These are phyloP conservation scores for Morella rubra DNA, from an alignment of 306 rosid genomes.

Conservation along the genomic window DNA sequence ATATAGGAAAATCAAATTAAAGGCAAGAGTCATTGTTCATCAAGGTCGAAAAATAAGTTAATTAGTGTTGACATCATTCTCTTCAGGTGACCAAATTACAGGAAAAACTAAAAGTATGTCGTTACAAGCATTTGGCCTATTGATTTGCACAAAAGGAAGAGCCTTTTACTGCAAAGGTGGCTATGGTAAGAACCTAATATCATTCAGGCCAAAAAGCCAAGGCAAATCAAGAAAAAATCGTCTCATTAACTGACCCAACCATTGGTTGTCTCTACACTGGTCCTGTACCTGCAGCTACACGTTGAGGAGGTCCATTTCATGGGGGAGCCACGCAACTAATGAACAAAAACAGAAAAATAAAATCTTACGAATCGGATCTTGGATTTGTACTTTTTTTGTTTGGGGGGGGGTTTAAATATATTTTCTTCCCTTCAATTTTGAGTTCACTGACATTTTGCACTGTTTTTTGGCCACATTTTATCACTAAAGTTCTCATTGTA, in stretches of 20 bases:
- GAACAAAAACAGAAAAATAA: neutral
- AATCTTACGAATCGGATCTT: constrained; percentile 60
- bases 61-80: too few relatives aligned
- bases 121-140: neutral
- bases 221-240: neutral
- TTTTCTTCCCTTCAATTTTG: too few relatives aligned
- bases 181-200: neutral
- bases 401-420: too few relatives aligned
- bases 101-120: too few relatives aligned
- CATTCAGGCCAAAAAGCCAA: neutral
- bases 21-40: too few relatives aligned
- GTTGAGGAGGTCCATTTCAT: neutral
- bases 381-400: too few relatives aligned
- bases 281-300: neutral
- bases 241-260: neutral
- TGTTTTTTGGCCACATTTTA: too few relatives aligned
- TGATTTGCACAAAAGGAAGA: neutral
- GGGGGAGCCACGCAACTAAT: neutral
- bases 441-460: too few relatives aligned
- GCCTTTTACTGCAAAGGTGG: neutral
- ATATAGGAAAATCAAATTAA: too few relatives aligned
- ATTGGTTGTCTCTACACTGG: neutral
- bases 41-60: too few relatives aligned
- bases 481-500: too few relatives aligned
- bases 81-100: too few relatives aligned